These are phyloP conservation scores for Strigomonas culicis DNA, from an alignment of 208 protist species.

Conservation along the genomic window DNA sequence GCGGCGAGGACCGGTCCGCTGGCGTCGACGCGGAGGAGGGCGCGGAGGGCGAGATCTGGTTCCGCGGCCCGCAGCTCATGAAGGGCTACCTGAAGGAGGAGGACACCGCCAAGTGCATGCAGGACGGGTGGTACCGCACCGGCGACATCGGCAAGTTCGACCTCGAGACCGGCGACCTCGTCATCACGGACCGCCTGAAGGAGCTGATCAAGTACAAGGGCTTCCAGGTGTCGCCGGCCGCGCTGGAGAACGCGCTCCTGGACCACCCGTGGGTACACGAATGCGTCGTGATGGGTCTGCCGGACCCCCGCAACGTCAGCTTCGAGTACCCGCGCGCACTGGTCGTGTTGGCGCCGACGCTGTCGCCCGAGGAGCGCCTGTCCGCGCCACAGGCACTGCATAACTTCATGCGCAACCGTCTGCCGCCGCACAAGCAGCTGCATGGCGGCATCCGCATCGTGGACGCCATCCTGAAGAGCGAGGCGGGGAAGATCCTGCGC, in stretches of 20 bases:
- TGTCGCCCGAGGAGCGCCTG: conserved; percentile 23
- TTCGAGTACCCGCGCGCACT: conserved; percentile 74
- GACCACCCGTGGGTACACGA: conserved; percentile 60
- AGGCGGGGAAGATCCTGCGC: conserved; percentile 78
- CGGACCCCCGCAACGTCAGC: conserved; percentile 33
- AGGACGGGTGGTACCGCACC: conserved; percentile 68
- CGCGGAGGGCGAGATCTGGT: conserved; percentile 57
- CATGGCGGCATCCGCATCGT: conserved; percentile 70
- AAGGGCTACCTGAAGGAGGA: conserved; percentile 61
- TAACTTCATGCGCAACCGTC: conserved; percentile 29
- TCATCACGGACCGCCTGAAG: conserved; percentile 76
- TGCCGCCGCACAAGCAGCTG: conserved; percentile 73
- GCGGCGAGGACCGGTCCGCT: conserved; percentile 26
- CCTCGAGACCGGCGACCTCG: conserved; percentile 23
- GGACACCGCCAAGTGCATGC: conserved; percentile 33
- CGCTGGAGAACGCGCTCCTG: conserved; percentile 59
- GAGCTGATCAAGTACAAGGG: conserved; percentile 92
- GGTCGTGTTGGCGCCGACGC: conserved; percentile 40
- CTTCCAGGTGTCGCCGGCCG: conserved; percentile 83
- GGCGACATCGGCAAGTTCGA: conserved; percentile 75
- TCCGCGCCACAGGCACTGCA: conserved; percentile 39
- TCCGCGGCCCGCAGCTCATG: conserved; percentile 75
- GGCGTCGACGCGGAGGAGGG: conserved; percentile 24
- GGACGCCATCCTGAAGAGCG: conserved; percentile 59
- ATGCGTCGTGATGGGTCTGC: conserved; percentile 60